Evolutionary conservation across 2,329 filamentous ascomycete species (phyloP), one percentile per base, ranked within the genome.

Genomic region (Alternaria sp.): DNA sequence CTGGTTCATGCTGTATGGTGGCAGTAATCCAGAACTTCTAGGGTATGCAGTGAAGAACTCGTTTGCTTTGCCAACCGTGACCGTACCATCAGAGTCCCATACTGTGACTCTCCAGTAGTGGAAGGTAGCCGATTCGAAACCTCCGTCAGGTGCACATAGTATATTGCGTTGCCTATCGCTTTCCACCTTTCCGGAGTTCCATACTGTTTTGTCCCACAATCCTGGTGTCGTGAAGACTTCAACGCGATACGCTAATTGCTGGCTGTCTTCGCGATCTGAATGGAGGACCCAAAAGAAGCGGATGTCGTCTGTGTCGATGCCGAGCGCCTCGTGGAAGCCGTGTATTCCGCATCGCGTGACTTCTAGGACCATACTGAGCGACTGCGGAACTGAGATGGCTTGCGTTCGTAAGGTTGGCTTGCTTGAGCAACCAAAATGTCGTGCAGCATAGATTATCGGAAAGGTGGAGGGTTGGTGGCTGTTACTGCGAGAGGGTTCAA

Each of bases 1-100:
- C 56, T 82, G 79, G 55, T 81, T 82, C 79, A 82, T 82, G 64
- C 79, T 81, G 53, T 79, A 81, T 1, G 79, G 80, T 9, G 80
- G 80, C 15, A 82, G 60, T 15, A 80, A 65, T 0, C 64, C 64
- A 50, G 70, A 74, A 8, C 73, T 76, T 50, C 78, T 70, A 11
- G 80, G 78, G 41, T 82, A 82, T 4, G 80, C 77, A 2, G 79
- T 81, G 66, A 81, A 82, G 60, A 82, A 81, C 50, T 79, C 75
- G 28, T 80, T 78, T 15, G 70, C 23, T 0, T 63, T 45, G 49
- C 78, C 78, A 7, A 61, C 67, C 2, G 67, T 67, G n/a, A 63
- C 30, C 8, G 70, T 63, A 3, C 69, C 78, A 64, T 78, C 50
- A 26, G 77, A 71, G n/a, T 81, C 76, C 79, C 79, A 81, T 5